Conservation (phyloP, 257 asterid genomes). For the Solanum etuberosum region DNA sequence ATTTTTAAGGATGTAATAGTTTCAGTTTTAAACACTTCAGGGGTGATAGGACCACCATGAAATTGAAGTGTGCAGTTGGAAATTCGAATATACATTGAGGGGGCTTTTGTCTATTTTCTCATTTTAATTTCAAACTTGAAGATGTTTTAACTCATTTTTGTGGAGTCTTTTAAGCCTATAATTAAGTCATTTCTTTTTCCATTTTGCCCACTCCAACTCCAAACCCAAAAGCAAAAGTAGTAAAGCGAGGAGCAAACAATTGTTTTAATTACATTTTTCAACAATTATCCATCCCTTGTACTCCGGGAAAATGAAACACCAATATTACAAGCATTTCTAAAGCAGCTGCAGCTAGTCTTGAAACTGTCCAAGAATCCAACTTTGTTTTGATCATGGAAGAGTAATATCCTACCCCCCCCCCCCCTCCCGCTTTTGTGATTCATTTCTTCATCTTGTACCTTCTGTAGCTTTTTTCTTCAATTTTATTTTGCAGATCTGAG, state of each 20-base stretch:
- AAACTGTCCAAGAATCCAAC: not conserved
- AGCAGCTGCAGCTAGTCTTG: not conserved
- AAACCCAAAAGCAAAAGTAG: not conserved
- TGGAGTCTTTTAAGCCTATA: not conserved
- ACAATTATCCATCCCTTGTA: not conserved
- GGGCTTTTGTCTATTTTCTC: too few species aligned
- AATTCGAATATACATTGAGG: too few species aligned
- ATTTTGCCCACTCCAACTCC: not conserved
- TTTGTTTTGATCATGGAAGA: conserved; percentile 6
- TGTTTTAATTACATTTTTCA: not conserved
- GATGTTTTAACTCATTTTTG: not conserved
- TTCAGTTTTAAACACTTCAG: too few species aligned
- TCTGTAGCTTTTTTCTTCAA: not conserved
- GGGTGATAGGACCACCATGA: too few species aligned
- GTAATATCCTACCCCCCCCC: conserved; percentile 1
- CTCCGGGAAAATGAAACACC: not conserved
- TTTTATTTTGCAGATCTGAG: conserved; percentile 21
- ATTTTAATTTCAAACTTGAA: not conserved
- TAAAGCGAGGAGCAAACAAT: not conserved
- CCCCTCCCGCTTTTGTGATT: not conserved
- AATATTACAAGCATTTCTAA: conserved; percentile 2
- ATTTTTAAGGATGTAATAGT: too few species aligned
- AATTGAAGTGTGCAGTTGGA: too few species aligned
- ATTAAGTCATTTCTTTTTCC: not conserved
- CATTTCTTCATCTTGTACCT: not conserved